Conservation (phyloP, 139 green algal genomes). For the Tetratostichococcus sp. region DNA sequence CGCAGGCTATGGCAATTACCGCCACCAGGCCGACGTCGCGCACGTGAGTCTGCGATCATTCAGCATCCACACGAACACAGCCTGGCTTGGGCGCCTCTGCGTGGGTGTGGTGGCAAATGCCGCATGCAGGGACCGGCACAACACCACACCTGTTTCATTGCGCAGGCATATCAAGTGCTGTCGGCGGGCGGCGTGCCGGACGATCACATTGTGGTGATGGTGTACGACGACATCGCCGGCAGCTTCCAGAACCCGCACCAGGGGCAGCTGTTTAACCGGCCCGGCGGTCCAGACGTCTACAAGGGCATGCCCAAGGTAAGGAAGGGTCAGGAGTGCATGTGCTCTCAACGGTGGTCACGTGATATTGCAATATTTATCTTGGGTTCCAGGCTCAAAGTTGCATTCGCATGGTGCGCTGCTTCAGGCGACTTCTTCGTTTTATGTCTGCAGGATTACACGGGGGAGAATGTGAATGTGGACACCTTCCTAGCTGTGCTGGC, state of each 20-base stretch:
- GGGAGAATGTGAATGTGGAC: slow-evolving; percentile 66
- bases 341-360: too few species aligned
- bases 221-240: slow-evolving; percentile 86
- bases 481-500: slow-evolving; percentile 83
- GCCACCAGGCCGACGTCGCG: slow-evolving; percentile 79
- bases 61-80: too few species aligned
- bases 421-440: too few species aligned
- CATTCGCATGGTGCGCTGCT: too few species aligned
- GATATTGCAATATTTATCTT: neutral
- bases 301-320: slow-evolving; percentile 55
- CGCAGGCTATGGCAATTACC: slow-evolving; percentile 82
- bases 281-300: slow-evolving; percentile 83
- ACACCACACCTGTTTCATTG: neutral
- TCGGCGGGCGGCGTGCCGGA: slow-evolving; percentile 38
- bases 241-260: slow-evolving; percentile 72
- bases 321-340: neutral
- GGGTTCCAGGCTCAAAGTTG: too few species aligned
- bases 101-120: too few species aligned
- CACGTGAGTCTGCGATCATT: slow-evolving; percentile 34
- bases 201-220: slow-evolving; percentile 80
- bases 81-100: too few species aligned
- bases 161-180: slow-evolving; percentile 80
- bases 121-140: too few species aligned
- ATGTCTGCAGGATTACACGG: slow-evolving; percentile 82
- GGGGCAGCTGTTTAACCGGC: slow-evolving; percentile 86